Evolutionary conservation across 805 yeast genomes (phyloP), one percentile per base, ranked within the genome.

Genomic region (Maudiozyma serrabonitensis): DNA sequence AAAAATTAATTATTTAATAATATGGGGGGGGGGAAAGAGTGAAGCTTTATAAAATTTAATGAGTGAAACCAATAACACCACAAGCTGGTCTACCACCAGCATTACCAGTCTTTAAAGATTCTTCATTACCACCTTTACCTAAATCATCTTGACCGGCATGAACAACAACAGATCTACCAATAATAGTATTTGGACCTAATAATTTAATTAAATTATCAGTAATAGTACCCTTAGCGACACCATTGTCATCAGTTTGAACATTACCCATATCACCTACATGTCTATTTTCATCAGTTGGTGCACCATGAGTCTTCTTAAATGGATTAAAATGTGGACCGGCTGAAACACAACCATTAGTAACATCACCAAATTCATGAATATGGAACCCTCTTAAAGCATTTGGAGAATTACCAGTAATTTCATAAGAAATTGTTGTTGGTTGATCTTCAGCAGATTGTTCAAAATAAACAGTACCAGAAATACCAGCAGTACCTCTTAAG

Each of bases 271-370:
- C 99, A 72, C 99, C 99, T 63, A 59, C 70, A 50, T 67, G 71
- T 60, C 71, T 65, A 34, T 41, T 53, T 45, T 57, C 62, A 46
- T 56, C 95, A 62, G 79, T 80, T 71, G 96, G 96, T 50, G 90
- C 89, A 75, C 97, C 97, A 69, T 89, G 97, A 58, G 79, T 79
- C 76, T 85, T 84, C 54, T 79, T 76, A 68, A 84, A 84, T 59
- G 96, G 96, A 79, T 90, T 84, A 80, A 88, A 89, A 75, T 90
- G 97, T 52, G 96, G 96, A 66, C 97, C 97, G 49, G 97, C 96
- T 58, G 96, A 87, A 53, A 96, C 91, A 76, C 99, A 93, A 58
- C 99, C 99, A 70, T 93, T 93, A 73, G 99, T 61, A 54, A 65
- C 88, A 77, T 93, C 99, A 75, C 99, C 99, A 65, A 93, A 93